Evolutionary conservation across 345 rosid genomes (phyloP).

Genomic region (Murraya koenigii): DNA sequence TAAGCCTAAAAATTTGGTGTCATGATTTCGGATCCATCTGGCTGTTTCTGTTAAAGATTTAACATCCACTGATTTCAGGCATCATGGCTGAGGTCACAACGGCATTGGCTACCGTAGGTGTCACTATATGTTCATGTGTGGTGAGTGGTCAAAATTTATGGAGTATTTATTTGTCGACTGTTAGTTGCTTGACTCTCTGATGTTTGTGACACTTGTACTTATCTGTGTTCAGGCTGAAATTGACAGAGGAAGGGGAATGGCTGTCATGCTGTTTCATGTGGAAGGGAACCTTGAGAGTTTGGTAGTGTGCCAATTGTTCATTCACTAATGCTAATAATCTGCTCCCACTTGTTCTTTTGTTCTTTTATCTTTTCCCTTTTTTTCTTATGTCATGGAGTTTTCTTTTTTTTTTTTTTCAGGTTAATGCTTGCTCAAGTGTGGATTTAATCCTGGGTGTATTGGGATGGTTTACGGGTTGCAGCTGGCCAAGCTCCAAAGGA

Average conservation of each 20-base stretch:
- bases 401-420: slow-evolving; percentile 36
- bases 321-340: slow-evolving; percentile 1
- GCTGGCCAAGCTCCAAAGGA: slow-evolving; percentile 68
- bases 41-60: not conserved
- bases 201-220: slow-evolving; percentile 7
- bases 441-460: slow-evolving; percentile 83
- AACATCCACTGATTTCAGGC: slow-evolving; percentile 39
- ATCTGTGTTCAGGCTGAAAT: slow-evolving; percentile 65
- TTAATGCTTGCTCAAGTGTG: slow-evolving; percentile 67
- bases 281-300: slow-evolving; percentile 71
- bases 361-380: not conserved
- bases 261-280: slow-evolving; percentile 83
- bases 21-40: not conserved
- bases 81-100: slow-evolving; percentile 88
- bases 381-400: not conserved
- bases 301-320: slow-evolving; percentile 41
- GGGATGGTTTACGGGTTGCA: slow-evolving; percentile 95
- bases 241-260: slow-evolving; percentile 89
- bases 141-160: slow-evolving; percentile 40
- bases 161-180: not conserved
- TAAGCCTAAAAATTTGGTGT: not conserved
- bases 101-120: slow-evolving; percentile 63
- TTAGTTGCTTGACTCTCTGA: not conserved
- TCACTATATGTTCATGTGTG: slow-evolving; percentile 81
- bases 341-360: no score